Evolutionary conservation across 257 asterid genomes (phyloP).

Genomic region (Rhazya stricta): DNA sequence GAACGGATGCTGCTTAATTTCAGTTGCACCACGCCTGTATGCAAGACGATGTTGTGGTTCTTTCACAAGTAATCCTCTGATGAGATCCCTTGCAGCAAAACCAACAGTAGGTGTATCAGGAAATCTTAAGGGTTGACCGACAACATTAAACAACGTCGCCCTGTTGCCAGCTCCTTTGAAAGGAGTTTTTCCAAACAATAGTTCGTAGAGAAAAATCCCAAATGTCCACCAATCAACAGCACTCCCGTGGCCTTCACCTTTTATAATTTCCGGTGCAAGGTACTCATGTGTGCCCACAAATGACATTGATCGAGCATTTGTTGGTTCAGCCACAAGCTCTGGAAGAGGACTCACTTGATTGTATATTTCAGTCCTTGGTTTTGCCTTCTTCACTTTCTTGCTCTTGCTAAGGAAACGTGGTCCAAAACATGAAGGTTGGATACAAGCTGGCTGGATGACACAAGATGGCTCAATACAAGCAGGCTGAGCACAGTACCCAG

Average conservation of each 20-base stretch:
- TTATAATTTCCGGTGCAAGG: conserved; percentile 58
- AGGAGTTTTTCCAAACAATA: conserved; percentile 56
- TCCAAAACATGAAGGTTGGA: conserved; percentile 51
- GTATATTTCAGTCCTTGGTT: conserved; percentile 32
- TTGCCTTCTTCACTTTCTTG: conserved; percentile 50
- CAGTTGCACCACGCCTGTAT: conserved; percentile 64
- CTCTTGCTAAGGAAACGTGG: conserved; percentile 48
- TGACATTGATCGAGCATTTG: conserved; percentile 63
- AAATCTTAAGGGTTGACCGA: conserved; percentile 55
- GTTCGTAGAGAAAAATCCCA: conserved; percentile 56
- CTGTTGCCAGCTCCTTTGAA: conserved; percentile 57
- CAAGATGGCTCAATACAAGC: conserved; percentile 51
- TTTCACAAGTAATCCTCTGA: conserved; percentile 56
- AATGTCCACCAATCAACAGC: conserved; percentile 78
- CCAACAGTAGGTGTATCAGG: conserved; percentile 58
- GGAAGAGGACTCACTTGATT: conserved; percentile 48
- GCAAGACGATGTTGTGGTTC: conserved; percentile 67
- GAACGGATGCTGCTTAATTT: conserved; percentile 60
- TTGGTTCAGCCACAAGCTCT: conserved; percentile 62
- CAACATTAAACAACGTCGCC: conserved; percentile 63
- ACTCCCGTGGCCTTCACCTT: conserved; percentile 69
- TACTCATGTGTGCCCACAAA: conserved; percentile 71
- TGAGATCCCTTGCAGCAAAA: conserved; percentile 62
- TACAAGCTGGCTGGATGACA: conserved; percentile 47
- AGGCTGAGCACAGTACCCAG: conserved; percentile 40